Evolutionary conservation across 1,139 yeast species (phyloP).

Genomic region (Saccharomycopsis crataegensis): DNA sequence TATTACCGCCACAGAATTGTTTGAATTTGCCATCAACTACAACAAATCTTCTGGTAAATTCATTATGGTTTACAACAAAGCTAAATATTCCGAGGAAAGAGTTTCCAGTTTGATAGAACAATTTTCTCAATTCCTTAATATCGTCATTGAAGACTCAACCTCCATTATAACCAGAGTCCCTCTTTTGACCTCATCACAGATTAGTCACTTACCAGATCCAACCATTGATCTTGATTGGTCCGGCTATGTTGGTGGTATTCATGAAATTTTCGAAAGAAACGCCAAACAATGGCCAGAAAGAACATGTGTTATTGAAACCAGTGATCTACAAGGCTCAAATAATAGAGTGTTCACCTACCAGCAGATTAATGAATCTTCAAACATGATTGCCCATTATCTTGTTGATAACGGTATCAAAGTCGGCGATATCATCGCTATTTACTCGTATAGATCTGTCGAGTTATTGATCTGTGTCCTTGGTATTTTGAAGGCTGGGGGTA

Average conservation of each 20-base stretch:
- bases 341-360: slow-evolving; percentile 72
- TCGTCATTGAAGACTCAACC: slow-evolving; percentile 32
- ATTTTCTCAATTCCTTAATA: slow-evolving; percentile 44
- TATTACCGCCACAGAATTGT: slow-evolving; percentile 1
- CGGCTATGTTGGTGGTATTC: slow-evolving; percentile 89
- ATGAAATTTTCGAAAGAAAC: slow-evolving; percentile 83
- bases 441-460: slow-evolving; percentile 96
- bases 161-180: slow-evolving; percentile 51
- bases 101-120: slow-evolving; percentile 68
- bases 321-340: slow-evolving; percentile 45
- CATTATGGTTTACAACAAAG: slow-evolving; percentile 54
- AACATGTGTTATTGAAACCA: slow-evolving; percentile 88
- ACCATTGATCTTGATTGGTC: slow-evolving; percentile 83
- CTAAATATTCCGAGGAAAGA: slow-evolving; percentile 66
- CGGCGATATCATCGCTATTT: slow-evolving; percentile 96
- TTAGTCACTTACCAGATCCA: slow-evolving; percentile 70
- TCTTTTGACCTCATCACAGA: slow-evolving; percentile 60
- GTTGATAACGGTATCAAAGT: slow-evolving; percentile 71
- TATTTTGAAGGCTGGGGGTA: slow-evolving; percentile 95
- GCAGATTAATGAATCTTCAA: slow-evolving; percentile 91
- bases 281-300: slow-evolving; percentile 80
- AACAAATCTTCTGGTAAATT: slow-evolving; percentile 1
- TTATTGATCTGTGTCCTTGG: slow-evolving; percentile 96
- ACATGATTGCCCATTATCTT: slow-evolving; percentile 84
- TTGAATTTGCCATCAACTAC: slow-evolving; percentile 15